A percentile compares a stretch with the other conserved stretches of the same genome.
These are phyloP conservation scores for Scenedesmus sp. DNA, from an alignment of 163 green algal species.

Conservation along the genomic window DNA sequence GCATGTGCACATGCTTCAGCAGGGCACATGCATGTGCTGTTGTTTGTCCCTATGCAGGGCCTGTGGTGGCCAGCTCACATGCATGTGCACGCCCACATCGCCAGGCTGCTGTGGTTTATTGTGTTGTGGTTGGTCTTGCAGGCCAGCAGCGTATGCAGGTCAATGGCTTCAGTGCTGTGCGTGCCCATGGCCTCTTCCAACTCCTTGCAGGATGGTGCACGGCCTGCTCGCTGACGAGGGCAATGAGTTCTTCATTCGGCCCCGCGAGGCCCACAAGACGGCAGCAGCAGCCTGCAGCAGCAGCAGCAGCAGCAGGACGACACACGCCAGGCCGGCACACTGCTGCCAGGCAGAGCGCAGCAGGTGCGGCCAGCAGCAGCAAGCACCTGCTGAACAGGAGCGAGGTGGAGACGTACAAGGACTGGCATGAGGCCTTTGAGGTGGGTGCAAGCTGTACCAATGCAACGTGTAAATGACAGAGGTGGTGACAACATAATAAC, in stretches of 20 bases:
- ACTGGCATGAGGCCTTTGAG: constrained; percentile 69
- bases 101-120: too few species aligned
- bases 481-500: too few species aligned
- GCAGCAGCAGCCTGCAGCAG: constrained; percentile 1
- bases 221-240: constrained; percentile 80
- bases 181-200: not conserved
- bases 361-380: not conserved
- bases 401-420: constrained; percentile 49
- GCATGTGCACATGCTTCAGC: too few species aligned
- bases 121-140: constrained; percentile 79
- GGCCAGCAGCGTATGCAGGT: too few species aligned
- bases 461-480: too few species aligned
- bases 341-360: not conserved
- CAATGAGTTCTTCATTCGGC: constrained; percentile 89
- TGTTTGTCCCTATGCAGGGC: too few species aligned
- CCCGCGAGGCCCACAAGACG: not conserved
- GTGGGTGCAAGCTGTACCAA: not conserved
- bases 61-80: too few species aligned
- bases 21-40: too few species aligned
- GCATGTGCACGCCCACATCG: too few species aligned
- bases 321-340: not conserved
- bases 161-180: not conserved
- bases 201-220: constrained; percentile 85
- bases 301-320: constrained; percentile 25
- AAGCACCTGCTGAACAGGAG: constrained; percentile 24